A percentile compares a stretch with the other conserved stretches of the same genome.
These are phyloP conservation scores for Lithohypha guttulata DNA, from an alignment of 2,329 filamentous ascomycete species.

Conservation along the genomic window DNA sequence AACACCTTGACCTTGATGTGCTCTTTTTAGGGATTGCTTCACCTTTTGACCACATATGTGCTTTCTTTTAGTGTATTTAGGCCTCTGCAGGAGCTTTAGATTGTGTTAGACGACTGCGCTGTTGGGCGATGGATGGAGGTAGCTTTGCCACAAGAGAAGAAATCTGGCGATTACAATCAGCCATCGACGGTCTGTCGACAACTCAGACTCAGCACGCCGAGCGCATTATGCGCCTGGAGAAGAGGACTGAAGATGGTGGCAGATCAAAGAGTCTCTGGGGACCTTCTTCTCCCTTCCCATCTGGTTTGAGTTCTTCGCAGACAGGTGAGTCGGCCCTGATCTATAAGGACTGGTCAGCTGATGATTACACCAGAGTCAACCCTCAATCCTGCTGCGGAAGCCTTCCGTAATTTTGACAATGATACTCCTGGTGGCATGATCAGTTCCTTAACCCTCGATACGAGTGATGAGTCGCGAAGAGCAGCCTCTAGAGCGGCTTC, in stretches of 20 bases:
- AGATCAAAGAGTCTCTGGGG: conserved; percentile 77
- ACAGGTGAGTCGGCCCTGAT: conserved; percentile 54
- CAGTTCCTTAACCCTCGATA: conserved; percentile 71
- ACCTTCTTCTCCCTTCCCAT: conserved; percentile 76
- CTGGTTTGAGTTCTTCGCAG: conserved; percentile 68
- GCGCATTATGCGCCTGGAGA: conserved; percentile 50
- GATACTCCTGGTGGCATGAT: conserved; percentile 73
- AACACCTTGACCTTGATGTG: background rate
- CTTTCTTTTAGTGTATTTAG: conserved; percentile 4
- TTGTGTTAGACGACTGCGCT: conserved; percentile 7
- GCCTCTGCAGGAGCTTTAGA: background rate
- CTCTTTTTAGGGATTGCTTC: background rate
- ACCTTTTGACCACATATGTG: background rate
- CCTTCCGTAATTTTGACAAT: conserved; percentile 78
- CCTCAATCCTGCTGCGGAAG: conserved; percentile 67
- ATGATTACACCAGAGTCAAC: conserved; percentile 53
- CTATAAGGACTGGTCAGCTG: background rate
- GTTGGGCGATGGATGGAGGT: conserved; percentile 47
- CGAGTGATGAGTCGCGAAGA: conserved; percentile 75
- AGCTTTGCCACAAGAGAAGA: conserved; percentile 54
- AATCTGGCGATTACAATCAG: conserved; percentile 53
- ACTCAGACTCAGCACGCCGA: conserved; percentile 52
- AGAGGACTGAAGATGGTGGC: conserved; percentile 52
- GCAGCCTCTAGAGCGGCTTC: conserved; percentile 90
- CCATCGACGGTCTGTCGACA: conserved; percentile 50